Evolutionary conservation across 1,139 yeast genomes (phyloP).

Genomic region (Scheffersomyces segobiensis): DNA sequence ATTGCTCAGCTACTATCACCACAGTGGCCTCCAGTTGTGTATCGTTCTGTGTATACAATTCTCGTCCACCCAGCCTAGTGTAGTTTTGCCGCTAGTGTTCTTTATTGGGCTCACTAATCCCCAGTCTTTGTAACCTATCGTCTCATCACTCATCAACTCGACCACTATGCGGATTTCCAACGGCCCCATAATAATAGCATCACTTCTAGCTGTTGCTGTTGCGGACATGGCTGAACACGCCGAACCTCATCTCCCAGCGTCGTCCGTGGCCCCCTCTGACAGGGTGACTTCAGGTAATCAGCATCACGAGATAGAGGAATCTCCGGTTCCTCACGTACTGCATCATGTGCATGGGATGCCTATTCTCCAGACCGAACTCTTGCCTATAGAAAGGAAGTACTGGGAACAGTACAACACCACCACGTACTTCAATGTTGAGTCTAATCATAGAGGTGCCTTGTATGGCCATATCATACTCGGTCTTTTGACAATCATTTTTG

Average conservation of each 20-base stretch:
- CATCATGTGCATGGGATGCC: slow-evolving; percentile 73
- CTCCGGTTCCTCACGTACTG: slow-evolving; percentile 52
- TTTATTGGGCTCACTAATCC: background rate
- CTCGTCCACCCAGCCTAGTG: background rate
- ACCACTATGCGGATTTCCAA: background rate
- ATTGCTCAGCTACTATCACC: background rate
- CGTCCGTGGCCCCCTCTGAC: background rate
- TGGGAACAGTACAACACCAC: slow-evolving; percentile 87
- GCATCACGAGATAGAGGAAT: slow-evolving; percentile 1
- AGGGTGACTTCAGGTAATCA: background rate
- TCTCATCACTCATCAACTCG: background rate
- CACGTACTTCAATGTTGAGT: slow-evolving; percentile 63
- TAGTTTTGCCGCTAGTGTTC: background rate
- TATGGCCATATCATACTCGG: slow-evolving; percentile 56
- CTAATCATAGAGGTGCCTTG: slow-evolving; percentile 53
- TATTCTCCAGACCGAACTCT: slow-evolving; percentile 64
- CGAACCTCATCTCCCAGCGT: background rate
- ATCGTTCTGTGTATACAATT: background rate
- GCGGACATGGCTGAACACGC: background rate
- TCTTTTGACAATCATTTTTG: slow-evolving; percentile 46
- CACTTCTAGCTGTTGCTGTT: background rate
- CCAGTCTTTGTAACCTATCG: background rate
- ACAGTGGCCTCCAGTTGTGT: background rate
- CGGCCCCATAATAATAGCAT: background rate
- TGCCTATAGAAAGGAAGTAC: slow-evolving; percentile 69